A percentile compares a stretch with the other conserved stretches of the same genome.
Evolutionary conservation across 345 rosid genomes (phyloP).

Genomic region (Rubroshorea leprosula): DNA sequence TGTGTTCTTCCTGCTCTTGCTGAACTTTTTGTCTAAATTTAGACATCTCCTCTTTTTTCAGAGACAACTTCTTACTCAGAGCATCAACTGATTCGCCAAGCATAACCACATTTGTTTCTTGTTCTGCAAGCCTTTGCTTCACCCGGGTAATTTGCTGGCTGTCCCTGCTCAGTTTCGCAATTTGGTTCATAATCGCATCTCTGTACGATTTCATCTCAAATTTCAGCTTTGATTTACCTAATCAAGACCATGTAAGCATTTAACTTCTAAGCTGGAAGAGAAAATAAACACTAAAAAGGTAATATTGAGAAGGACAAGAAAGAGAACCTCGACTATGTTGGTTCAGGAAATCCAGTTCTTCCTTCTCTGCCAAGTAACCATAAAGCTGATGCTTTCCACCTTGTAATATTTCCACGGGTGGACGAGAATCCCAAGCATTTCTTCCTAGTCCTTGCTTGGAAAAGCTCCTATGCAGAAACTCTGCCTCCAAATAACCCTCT

Average conservation of each 20-base stretch:
- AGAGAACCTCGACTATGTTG: constrained; percentile 11
- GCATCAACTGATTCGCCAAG: neutral
- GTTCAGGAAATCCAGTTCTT: constrained; percentile 8
- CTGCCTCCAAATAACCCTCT: constrained; percentile 10
- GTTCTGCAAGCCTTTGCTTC: constrained; percentile 5
- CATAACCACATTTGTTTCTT: neutral
- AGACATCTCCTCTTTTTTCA: neutral
- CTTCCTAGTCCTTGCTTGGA: neutral
- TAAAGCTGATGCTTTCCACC: constrained; percentile 13
- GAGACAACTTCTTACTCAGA: constrained; percentile 6
- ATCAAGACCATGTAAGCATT: constrained; percentile 1
- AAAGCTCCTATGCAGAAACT: constrained; percentile 6
- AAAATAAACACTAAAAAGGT: neutral
- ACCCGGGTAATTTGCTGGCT: neutral
- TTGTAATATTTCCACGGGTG: neutral
- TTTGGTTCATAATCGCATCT: constrained; percentile 5
- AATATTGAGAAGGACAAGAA: neutral
- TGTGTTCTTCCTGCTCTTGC: constrained; percentile 1
- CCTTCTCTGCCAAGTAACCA: constrained; percentile 16
- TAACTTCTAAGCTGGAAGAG: too few relatives aligned
- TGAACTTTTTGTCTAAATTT: neutral
- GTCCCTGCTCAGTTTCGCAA: constrained; percentile 9
- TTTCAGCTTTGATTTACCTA: constrained; percentile 14
- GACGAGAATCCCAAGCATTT: constrained; percentile 1
- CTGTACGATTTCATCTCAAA: constrained; percentile 11